Conservation (phyloP, 1,284 basidiomycete species). For the Neotropicomus parvogracilis region DNA sequence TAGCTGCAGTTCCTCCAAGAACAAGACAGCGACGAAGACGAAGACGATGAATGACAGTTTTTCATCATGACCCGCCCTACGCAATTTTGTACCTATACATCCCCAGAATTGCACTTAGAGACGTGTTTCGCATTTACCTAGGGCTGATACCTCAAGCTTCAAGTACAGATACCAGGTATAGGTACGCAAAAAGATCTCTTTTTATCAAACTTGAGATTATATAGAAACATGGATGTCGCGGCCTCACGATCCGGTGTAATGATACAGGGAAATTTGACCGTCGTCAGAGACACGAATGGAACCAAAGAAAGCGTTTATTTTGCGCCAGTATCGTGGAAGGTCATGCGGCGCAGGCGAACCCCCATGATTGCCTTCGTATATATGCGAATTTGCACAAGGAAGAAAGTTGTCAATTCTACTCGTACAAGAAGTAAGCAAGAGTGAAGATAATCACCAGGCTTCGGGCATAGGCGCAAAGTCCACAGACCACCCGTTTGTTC, state of each 20-base stretch:
- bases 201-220: neutral
- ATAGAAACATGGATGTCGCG: neutral
- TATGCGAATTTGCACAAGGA: slow-evolving; percentile 18
- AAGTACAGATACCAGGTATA: neutral
- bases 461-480: slow-evolving; percentile 75
- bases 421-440: slow-evolving; percentile 18
- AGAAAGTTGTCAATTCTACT: slow-evolving; percentile 25
- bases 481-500: slow-evolving; percentile 67
- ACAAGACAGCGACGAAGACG: slow-evolving; percentile 74
- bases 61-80: slow-evolving; percentile 1
- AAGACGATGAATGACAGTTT: slow-evolving; percentile 55
- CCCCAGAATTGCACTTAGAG: slow-evolving; percentile 16
- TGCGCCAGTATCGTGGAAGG: slow-evolving; percentile 4
- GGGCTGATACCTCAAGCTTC: neutral
- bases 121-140: slow-evolving; percentile 11
- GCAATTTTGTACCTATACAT: slow-evolving; percentile 18
- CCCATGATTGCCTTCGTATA: slow-evolving; percentile 22
- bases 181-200: slow-evolving; percentile 7
- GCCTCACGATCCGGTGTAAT: slow-evolving; percentile 1
- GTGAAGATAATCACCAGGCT: slow-evolving; percentile 57
- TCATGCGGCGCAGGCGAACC: slow-evolving; percentile 22
- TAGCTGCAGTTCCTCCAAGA: slow-evolving; percentile 69
- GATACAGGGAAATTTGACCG: slow-evolving; percentile 8
- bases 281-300: neutral
- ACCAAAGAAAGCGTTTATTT: neutral